These are phyloP conservation scores for Aspergillus unguis DNA, from an alignment of 2,329 filamentous ascomycete species.

Conservation along the genomic window DNA sequence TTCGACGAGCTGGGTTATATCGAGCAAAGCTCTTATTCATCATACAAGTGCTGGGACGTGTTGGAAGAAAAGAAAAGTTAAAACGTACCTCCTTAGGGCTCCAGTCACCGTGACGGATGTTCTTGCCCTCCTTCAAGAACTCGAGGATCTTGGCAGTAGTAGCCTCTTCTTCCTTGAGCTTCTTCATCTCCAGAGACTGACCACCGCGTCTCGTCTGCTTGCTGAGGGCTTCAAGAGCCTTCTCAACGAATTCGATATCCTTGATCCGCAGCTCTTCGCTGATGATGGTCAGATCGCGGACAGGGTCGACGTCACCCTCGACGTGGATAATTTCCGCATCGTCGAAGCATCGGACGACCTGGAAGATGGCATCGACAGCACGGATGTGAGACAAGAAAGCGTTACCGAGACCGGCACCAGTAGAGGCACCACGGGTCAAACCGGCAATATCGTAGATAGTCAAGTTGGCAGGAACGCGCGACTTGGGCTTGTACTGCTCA, in stretches of 20 bases:
- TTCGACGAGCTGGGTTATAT: slow-evolving; percentile 99
- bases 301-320: slow-evolving; percentile 95
- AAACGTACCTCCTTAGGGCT: slow-evolving; percentile 79
- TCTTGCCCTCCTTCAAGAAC: slow-evolving; percentile 82
- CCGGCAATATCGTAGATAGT: slow-evolving; percentile 99
- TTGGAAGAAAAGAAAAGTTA: slow-evolving; percentile 21
- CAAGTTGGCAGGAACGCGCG: slow-evolving; percentile 90
- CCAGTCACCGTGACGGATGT: slow-evolving; percentile 90
- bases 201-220: slow-evolving; percentile 95
- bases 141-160: slow-evolving; percentile 86
- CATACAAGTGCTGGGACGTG: slow-evolving; percentile 49
- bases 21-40: slow-evolving; percentile 99
- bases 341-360: slow-evolving; percentile 95
- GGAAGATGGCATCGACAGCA: slow-evolving; percentile 96
- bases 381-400: slow-evolving; percentile 98
- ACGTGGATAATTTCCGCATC: slow-evolving; percentile 99
- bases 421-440: slow-evolving; percentile 91
- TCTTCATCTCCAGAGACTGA: slow-evolving; percentile 96
- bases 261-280: slow-evolving; percentile 94
- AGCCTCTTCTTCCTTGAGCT: slow-evolving; percentile 88
- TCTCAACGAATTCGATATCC: slow-evolving; percentile 97
- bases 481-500: slow-evolving; percentile 97
- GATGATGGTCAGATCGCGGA: slow-evolving; percentile 93
- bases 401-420: slow-evolving; percentile 95
- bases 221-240: slow-evolving; percentile 83